Evolutionary conservation across 352 stramenopile genomes (phyloP), one percentile per base, ranked within the genome.

Genomic region (Phytophthora constricta): DNA sequence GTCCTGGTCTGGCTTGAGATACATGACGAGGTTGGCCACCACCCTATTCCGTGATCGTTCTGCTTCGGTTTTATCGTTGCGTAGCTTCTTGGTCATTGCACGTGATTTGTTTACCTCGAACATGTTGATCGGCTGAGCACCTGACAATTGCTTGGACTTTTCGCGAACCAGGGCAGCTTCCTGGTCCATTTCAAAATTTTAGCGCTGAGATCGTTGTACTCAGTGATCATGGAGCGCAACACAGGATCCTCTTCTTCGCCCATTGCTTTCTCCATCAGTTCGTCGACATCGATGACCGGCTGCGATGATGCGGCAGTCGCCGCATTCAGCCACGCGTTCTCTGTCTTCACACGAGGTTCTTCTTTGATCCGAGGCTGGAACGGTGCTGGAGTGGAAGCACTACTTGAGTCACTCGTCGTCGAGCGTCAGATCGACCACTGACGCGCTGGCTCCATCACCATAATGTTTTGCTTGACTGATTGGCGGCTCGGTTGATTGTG

Each of bases 191-290:
- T 74, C 68, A 31, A 79, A n/a, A 90, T 81, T 14, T 68, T 68
- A 8, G 63, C 59, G 48, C 70, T 91, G 22, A 85, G 41, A 0
- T 64, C 63, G 45, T 89, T 88, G 75, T 92, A 92, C 58, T 89
- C 72, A 23, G 57, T 54, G 19, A 90, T 75, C 78, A 89, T 85
- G 14, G 65, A 80, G 10, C 68, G 64, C 58, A 81, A 63, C 26
- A 89, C 51, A n/a, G 74, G 61, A 43, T 92, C 84, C 51, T 82
- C 79, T n/a, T 90, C 70, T 0, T 76, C 63, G 11, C 71, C 71
- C 58, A 79, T 66, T 19, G 54, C 61, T 46, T 76, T 69, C 22
- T 77, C 64, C 46, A 76, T 80, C 37, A 78, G 23, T 10, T 68
- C 46, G 23, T 83, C 75, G 3, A 80, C 56, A 42, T 76, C 64